Evolutionary conservation across 2,329 filamentous ascomycete species (phyloP).

Genomic region (Basipetospora chlamydospora): DNA sequence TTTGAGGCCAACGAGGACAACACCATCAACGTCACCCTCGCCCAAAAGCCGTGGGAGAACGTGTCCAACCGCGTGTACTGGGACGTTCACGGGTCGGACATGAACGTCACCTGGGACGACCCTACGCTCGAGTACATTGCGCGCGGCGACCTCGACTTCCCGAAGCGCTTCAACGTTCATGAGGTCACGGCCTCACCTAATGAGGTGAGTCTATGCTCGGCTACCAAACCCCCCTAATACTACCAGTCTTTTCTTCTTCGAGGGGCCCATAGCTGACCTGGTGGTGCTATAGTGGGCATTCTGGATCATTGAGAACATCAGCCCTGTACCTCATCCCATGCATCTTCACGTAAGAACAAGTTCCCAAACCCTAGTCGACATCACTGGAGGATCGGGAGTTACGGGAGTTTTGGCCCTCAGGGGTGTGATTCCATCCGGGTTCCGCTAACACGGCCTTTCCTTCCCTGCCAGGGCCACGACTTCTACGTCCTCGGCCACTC

Average conservation of each 20-base stretch:
- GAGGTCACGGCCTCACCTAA: not conserved
- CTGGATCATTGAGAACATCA: constrained; percentile 17
- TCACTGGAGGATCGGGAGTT: too few relatives aligned
- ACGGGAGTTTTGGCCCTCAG: too few relatives aligned
- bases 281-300: constrained; percentile 14
- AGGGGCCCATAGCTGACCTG: constrained; percentile 1
- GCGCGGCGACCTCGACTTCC: constrained; percentile 10
- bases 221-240: too few relatives aligned
- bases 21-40: constrained; percentile 13
- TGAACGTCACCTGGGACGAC: constrained; percentile 24
- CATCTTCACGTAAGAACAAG: constrained; percentile 28
- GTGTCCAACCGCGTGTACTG: constrained; percentile 14
- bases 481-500: constrained; percentile 27
- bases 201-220: not conserved
- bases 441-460: constrained; percentile 37
- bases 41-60: constrained; percentile 9
- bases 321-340: constrained; percentile 25
- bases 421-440: too few relatives aligned
- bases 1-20: constrained; percentile 14
- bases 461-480: constrained; percentile 27
- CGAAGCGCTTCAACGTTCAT: constrained; percentile 9
- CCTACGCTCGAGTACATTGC: constrained; percentile 19
- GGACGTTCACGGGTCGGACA: constrained; percentile 18
- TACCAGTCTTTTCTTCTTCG: too few relatives aligned
- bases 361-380: too few relatives aligned